phyloP scores from a whole-genome alignment of 257 asterid genomes.

The Nicotiana noctiflora region DNA sequence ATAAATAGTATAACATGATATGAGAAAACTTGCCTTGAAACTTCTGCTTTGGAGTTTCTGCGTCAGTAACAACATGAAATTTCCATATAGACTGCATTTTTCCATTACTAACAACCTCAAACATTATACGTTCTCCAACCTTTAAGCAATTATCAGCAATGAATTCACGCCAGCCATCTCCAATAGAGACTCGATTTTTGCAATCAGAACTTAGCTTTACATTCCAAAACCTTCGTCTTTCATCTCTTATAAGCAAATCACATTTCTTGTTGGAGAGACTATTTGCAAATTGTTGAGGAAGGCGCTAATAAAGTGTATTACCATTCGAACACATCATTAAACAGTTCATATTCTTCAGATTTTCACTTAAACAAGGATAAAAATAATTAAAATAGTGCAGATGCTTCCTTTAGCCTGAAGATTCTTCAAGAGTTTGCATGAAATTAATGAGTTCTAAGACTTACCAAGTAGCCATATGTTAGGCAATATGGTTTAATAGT shows the following conservation, averaged over 20 bases:
- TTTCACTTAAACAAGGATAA: too few species aligned
- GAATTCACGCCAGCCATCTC: neutral
- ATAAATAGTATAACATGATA: too few species aligned
- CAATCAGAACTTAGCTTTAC: too few species aligned
- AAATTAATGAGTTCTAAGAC: neutral
- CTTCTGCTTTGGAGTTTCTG: neutral
- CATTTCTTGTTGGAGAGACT: too few species aligned
- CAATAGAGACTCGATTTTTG: neutral
- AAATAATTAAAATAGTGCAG: too few species aligned
- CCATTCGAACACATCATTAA: too few species aligned
- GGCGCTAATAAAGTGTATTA: too few species aligned
- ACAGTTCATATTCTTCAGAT: too few species aligned
- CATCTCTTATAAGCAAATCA: too few species aligned
- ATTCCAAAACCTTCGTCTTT: too few species aligned
- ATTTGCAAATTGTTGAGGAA: too few species aligned
- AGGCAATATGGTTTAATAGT: neutral
- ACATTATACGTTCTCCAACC: neutral
- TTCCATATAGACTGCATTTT: neutral
- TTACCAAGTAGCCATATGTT: neutral
- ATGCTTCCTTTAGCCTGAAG: too few species aligned
- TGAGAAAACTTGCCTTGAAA: neutral
- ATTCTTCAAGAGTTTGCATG: neutral
- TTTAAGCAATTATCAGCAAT: neutral
- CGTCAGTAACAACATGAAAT: neutral
- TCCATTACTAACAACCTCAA: neutral